Base-by-base conservation (phyloP, 2,329 filamentous ascomycete genomes). In the Tolypocladium amazonense region DNA sequence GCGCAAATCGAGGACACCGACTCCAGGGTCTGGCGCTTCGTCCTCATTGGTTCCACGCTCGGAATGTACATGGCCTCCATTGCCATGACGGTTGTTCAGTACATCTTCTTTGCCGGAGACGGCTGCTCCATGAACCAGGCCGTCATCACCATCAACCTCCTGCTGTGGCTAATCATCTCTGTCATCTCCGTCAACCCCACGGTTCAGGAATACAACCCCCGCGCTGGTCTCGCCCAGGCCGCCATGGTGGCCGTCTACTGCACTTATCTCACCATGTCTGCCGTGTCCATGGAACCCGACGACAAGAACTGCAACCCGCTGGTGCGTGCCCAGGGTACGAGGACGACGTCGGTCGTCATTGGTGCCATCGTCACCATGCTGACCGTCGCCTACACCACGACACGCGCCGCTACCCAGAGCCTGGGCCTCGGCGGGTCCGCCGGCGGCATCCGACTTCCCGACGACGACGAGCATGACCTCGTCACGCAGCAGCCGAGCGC, bases 191-290 rank as follows among this genome's bases (percentile, higher is more conserved):
- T 99, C 62, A 92, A 97, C 71, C 92, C 94, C 1, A 84, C 83
- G 1, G 85, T 99, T 18, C 94, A 99, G 74, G 91, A 92, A 69
- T 88, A 88, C 72, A 99, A 99, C 74, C 86, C 92, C 56, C 92
- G 93, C 71, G 94, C 94, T 50, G 94, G 94, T 56, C 82, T 99
- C 61, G 94, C 94, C n/a, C 94, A 99, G 72, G 92, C 92, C 50
- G 93, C 94, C 63, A 97, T 97, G 84, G 94, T 99, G 53, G 91
- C 92, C 23, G 85, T 96, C 61, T 99, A 99, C 80, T 99, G 94
- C 83, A 97, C 94, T 52, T 99, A 99, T 71, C 84, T 99, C 59
- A 99, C 94, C 65, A 91, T 99, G 86, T 97, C 92, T 2, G 94
- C 94, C 33, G 94, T 99, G 1, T 96, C 92, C 59, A 97, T 99